phyloP scores from a whole-genome alignment of 331 rosid species.

The Quercus lobata region DNA sequence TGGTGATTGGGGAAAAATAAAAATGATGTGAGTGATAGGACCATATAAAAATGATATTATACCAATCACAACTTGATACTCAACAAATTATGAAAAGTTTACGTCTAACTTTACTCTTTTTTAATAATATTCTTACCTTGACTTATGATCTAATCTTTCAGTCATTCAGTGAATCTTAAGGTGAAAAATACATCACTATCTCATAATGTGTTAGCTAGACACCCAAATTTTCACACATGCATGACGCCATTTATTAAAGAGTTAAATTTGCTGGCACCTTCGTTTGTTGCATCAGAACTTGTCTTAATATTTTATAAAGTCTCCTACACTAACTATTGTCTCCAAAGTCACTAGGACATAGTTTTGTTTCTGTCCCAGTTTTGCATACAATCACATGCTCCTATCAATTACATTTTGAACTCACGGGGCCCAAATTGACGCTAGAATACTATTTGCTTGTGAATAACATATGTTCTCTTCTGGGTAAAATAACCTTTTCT shows the following conservation, averaged over 20 bases:
- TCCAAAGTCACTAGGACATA: slow-evolving; percentile 5
- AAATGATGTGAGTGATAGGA: too few species aligned
- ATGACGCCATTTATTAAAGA: slow-evolving; percentile 3
- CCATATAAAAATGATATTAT: too few species aligned
- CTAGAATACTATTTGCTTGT: slow-evolving; percentile 41
- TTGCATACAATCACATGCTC: slow-evolving; percentile 31
- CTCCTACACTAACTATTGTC: slow-evolving; percentile 12
- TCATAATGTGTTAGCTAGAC: background rate
- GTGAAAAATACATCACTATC: background rate
- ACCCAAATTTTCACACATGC: background rate
- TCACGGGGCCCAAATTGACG: slow-evolving; percentile 41
- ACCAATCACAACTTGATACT: too few species aligned
- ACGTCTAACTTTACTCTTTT: too few species aligned
- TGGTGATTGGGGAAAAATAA: too few species aligned
- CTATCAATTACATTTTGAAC: slow-evolving; percentile 33
- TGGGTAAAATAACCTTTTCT: background rate
- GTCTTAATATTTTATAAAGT: background rate
- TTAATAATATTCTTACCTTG: too few species aligned
- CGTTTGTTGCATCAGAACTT: slow-evolving; percentile 14
- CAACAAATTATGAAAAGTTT: too few species aligned
- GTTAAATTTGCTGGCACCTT: slow-evolving; percentile 2
- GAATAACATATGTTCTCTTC: slow-evolving; percentile 19
- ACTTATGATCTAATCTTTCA: too few species aligned
- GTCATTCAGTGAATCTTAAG: background rate
- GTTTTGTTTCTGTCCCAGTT: slow-evolving; percentile 18